Percentiles rank a stretch among this genome's conserved stretches.
phyloP scores from a whole-genome alignment of 108 stramenopile genomes.

The Licmophora abbreviata region DNA sequence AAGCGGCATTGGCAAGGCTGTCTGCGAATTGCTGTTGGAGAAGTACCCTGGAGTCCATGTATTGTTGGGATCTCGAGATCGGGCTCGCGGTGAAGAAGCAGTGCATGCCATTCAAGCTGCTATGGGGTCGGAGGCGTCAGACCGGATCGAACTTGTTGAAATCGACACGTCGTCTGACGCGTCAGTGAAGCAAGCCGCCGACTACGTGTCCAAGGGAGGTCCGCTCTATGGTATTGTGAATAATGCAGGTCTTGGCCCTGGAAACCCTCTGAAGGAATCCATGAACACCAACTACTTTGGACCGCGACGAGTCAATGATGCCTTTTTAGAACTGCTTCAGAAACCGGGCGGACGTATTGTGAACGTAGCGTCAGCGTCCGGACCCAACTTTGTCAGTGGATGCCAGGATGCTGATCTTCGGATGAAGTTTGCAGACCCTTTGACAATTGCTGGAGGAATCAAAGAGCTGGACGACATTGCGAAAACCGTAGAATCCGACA shows the following conservation, averaged over 20 bases:
- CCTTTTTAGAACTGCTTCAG: slow-evolving; percentile 25
- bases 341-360: slow-evolving; percentile 40
- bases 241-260: slow-evolving; percentile 56
- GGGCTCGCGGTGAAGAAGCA: slow-evolving; percentile 24
- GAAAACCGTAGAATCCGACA: slow-evolving; percentile 7
- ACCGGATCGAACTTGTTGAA: slow-evolving; percentile 27
- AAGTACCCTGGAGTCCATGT: slow-evolving; percentile 43
- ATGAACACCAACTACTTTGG: slow-evolving; percentile 48
- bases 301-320: slow-evolving; percentile 40
- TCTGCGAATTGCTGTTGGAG: slow-evolving; percentile 38
- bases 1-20: slow-evolving; percentile 51
- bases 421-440: slow-evolving; percentile 16
- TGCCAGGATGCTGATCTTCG: slow-evolving; percentile 1
- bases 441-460: slow-evolving; percentile 11
- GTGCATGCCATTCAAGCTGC: slow-evolving; percentile 21
- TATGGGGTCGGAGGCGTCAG: background rate
- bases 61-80: slow-evolving; percentile 35
- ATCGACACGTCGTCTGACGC: slow-evolving; percentile 30
- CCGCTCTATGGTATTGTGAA: slow-evolving; percentile 44
- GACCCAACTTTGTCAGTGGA: slow-evolving; percentile 25
- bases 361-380: slow-evolving; percentile 41
- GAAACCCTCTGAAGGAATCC: slow-evolving; percentile 11
- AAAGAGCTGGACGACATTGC: slow-evolving; percentile 11
- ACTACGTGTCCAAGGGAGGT: slow-evolving; percentile 7
- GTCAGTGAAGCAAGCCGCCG: slow-evolving; percentile 36